These are phyloP conservation scores for Lachnum nothofagi DNA, from an alignment of 2,329 filamentous ascomycete genomes.

Conservation along the genomic window DNA sequence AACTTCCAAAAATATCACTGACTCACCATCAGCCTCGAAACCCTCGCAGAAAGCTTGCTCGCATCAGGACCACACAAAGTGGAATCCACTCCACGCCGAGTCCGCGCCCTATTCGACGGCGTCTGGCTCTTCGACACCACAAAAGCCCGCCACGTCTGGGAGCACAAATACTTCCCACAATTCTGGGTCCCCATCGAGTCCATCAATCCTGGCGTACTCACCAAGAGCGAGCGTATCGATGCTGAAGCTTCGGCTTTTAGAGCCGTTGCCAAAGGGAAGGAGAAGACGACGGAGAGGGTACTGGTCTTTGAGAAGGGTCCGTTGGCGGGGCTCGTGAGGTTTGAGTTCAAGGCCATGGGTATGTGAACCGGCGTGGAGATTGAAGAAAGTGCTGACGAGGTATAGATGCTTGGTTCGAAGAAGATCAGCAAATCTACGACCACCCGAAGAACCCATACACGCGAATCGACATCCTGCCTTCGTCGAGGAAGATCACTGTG, in stretches of 20 bases:
- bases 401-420: constrained; percentile 48
- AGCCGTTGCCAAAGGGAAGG: constrained; percentile 9
- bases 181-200: constrained; percentile 37
- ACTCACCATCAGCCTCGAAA: constrained; percentile 4
- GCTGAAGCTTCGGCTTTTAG: constrained; percentile 2
- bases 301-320: constrained; percentile 31
- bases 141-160: constrained; percentile 37
- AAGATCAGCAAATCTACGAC: constrained; percentile 52
- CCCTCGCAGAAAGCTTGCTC: constrained; percentile 8
- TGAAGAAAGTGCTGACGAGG: neutral
- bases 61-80: constrained; percentile 18
- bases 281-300: constrained; percentile 33
- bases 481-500: constrained; percentile 48
- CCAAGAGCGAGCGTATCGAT: constrained; percentile 22
- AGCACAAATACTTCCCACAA: constrained; percentile 44
- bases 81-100: constrained; percentile 18
- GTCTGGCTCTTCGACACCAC: constrained; percentile 31
- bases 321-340: constrained; percentile 32
- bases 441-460: constrained; percentile 65
- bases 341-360: constrained; percentile 40
- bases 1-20: neutral
- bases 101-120: constrained; percentile 18
- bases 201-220: constrained; percentile 33
- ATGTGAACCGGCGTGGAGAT: neutral
- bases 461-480: constrained; percentile 55